Conservation (phyloP, 2,329 filamentous ascomycete species). For the Aspergillus sp. region DNA sequence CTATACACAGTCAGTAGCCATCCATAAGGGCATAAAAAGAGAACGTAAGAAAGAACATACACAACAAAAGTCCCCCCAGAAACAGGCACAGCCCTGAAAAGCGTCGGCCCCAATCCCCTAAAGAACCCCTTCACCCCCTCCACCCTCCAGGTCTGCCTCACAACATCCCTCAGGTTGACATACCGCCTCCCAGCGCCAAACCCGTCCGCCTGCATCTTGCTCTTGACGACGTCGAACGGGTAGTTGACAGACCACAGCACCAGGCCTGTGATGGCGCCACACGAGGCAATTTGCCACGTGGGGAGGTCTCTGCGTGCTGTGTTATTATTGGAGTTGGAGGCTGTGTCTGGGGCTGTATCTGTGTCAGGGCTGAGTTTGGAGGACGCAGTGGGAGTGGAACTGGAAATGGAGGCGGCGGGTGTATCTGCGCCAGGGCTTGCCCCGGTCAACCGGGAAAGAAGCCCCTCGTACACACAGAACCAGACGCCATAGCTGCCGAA, state of each 20-base stretch:
- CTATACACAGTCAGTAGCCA: neutral
- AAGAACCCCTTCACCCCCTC: conserved; percentile 83
- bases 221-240: conserved; percentile 93
- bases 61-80: conserved; percentile 85
- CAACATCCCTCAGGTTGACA: conserved; percentile 77
- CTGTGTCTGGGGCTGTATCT: neutral
- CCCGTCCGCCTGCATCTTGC: conserved; percentile 96
- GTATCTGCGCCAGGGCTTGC: too few relatives aligned
- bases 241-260: conserved; percentile 87
- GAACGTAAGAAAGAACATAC: conserved; percentile 43
- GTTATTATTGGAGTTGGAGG: too few relatives aligned
- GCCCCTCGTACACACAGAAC: conserved; percentile 67
- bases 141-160: conserved; percentile 69
- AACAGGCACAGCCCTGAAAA: conserved; percentile 90
- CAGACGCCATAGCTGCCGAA: conserved; percentile 89
- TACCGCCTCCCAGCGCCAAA: conserved; percentile 70
- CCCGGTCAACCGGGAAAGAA: conserved; percentile 69
- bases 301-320: conserved; percentile 53
- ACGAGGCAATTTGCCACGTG: conserved; percentile 78
- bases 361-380: neutral
- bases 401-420: conserved; percentile 56
- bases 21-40: neutral
- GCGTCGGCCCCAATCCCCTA: conserved; percentile 86
- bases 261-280: conserved; percentile 91
- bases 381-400: conserved; percentile 34